Evolutionary conservation across 495 filamentous ascomycete genomes (phyloP).

Genomic region (Neurospora sp.): DNA sequence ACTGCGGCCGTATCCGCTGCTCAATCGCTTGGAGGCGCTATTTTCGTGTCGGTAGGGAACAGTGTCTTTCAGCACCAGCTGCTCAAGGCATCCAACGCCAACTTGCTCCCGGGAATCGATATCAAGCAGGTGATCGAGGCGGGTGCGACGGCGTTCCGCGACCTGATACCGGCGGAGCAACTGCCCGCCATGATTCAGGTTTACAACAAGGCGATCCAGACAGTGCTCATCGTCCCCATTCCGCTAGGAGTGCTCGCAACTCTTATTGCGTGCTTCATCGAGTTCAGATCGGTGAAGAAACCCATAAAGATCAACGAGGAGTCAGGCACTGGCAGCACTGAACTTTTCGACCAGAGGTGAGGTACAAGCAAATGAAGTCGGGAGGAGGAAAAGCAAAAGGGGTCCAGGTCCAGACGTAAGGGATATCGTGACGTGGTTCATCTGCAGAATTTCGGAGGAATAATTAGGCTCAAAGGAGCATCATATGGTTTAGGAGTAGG

Average conservation of each 20-base stretch:
- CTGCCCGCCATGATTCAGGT: slow-evolving; percentile 18
- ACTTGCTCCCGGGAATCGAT: slow-evolving; percentile 17
- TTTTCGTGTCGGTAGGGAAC: slow-evolving; percentile 54
- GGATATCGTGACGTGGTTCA: neutral
- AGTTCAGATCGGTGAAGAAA: slow-evolving; percentile 42
- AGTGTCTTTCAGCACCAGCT: slow-evolving; percentile 48
- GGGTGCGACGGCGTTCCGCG: slow-evolving; percentile 41
- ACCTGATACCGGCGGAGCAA: slow-evolving; percentile 19
- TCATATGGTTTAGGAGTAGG: neutral
- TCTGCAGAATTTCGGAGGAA: neutral
- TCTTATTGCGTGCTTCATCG: slow-evolving; percentile 30
- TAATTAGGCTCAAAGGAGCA: neutral
- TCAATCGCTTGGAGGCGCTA: slow-evolving; percentile 51
- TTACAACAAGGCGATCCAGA: slow-evolving; percentile 23
- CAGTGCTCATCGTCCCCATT: slow-evolving; percentile 20
- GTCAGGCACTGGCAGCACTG: neutral
- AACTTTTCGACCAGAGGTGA: neutral
- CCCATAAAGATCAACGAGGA: neutral
- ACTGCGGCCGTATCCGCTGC: slow-evolving; percentile 51
- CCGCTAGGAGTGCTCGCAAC: slow-evolving; percentile 29
- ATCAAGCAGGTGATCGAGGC: slow-evolving; percentile 22
- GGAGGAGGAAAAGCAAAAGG: neutral
- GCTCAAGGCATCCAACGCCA: slow-evolving; percentile 20
- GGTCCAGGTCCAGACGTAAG: neutral
- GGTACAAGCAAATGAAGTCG: neutral